Evolutionary conservation across 2,329 filamentous ascomycete genomes (phyloP).

Genomic region (Ramichloridium luteum): DNA sequence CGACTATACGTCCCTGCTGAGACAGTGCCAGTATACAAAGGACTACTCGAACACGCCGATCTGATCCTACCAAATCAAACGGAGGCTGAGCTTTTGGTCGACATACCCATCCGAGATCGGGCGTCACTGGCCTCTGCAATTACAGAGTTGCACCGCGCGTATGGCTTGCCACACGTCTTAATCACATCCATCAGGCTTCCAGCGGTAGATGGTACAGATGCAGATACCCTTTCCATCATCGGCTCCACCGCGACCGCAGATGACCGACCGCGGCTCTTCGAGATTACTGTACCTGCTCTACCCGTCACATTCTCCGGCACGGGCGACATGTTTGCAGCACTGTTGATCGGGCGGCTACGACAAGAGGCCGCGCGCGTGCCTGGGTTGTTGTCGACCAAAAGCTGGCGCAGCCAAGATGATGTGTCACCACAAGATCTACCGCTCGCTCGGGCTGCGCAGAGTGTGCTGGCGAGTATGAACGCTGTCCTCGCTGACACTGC

Average conservation of each 20-base stretch:
- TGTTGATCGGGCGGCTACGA: constrained; percentile 76
- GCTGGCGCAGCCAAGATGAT: constrained; percentile 67
- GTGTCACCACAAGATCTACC: constrained; percentile 61
- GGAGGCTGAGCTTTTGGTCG: constrained; percentile 85
- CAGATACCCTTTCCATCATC: constrained; percentile 43
- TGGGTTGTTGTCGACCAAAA: constrained; percentile 40
- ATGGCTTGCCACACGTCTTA: constrained; percentile 73
- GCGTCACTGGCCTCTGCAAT: constrained; percentile 61
- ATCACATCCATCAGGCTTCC: constrained; percentile 77
- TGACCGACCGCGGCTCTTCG: constrained; percentile 68
- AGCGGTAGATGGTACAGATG: constrained; percentile 29
- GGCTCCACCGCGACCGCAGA: constrained; percentile 59
- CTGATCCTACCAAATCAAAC: constrained; percentile 94
- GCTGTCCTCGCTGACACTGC: constrained; percentile 60
- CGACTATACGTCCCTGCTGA: constrained; percentile 82
- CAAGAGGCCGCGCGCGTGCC: constrained; percentile 55
- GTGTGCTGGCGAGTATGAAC: constrained; percentile 88
- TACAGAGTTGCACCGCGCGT: constrained; percentile 60
- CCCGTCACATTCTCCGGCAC: constrained; percentile 94
- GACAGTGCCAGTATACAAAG: constrained; percentile 82
- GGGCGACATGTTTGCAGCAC: constrained; percentile 94
- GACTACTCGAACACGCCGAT: constrained; percentile 67
- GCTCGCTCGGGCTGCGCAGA: constrained; percentile 70
- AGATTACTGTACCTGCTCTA: constrained; percentile 72
- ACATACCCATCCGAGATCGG: constrained; percentile 69